Evolutionary conservation across 1,139 yeast genomes (phyloP).

Genomic region (Williopsis jadinii): DNA sequence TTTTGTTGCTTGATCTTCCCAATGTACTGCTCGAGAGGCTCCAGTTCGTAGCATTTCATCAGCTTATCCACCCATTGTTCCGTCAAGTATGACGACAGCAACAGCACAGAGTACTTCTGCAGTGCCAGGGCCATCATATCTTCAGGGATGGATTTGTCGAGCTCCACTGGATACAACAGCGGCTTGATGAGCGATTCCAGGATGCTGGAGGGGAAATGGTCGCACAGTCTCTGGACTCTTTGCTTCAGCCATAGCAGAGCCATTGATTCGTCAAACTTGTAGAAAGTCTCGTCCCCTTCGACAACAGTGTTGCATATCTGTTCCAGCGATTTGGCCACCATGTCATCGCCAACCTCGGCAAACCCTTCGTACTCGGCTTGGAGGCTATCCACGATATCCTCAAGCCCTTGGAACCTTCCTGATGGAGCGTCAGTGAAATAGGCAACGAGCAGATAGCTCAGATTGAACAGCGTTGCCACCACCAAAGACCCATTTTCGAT

Average conservation of each 20-base stretch:
- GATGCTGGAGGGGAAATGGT: conserved; percentile 26
- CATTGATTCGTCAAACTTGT: conserved; percentile 32
- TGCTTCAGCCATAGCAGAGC: conserved; percentile 28
- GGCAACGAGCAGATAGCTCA: conserved; percentile 35
- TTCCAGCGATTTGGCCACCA: conserved; percentile 24
- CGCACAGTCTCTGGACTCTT: conserved; percentile 27
- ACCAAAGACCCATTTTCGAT: conserved; percentile 31
- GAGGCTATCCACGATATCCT: conserved; percentile 42
- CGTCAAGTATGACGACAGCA: conserved; percentile 17
- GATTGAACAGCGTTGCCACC: conserved; percentile 37
- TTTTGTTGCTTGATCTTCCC: conserved; percentile 25
- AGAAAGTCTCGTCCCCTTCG: conserved; percentile 42
- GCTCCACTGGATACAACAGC: conserved; percentile 16
- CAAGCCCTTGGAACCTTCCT: conserved; percentile 35
- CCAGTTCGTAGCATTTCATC: conserved; percentile 23
- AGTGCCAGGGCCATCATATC: conserved; percentile 23
- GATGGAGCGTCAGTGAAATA: conserved; percentile 29
- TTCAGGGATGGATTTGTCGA: conserved; percentile 24
- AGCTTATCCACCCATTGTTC: conserved; percentile 10
- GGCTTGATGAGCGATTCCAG: conserved; percentile 17
- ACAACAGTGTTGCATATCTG: conserved; percentile 37
- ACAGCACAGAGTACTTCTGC: conserved; percentile 12
- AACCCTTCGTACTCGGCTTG: conserved; percentile 25
- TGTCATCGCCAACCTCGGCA: conserved; percentile 24
- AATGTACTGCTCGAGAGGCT: conserved; percentile 28